Percentiles rank a stretch among this genome's conserved stretches.
Evolutionary conservation across 202 grass and related monocot genomes (phyloP).

Genomic region (Cymbopogon flexuosus): DNA sequence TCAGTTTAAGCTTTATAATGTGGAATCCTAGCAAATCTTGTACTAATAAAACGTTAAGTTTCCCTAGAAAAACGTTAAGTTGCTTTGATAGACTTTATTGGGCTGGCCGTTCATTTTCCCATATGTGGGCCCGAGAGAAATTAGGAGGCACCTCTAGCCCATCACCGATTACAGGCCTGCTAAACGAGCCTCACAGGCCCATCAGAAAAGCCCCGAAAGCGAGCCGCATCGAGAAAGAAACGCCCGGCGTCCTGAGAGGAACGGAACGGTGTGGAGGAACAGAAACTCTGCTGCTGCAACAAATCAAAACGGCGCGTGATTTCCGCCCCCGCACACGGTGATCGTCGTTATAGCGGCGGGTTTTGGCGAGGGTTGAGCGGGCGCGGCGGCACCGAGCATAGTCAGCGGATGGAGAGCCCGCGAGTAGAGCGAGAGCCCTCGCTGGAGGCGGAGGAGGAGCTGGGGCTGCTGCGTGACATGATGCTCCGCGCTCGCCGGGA

Average conservation of each 20-base stretch:
- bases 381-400: background rate
- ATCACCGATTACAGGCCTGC: background rate
- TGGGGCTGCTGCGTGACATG: constrained; percentile 9
- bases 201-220: background rate
- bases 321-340: background rate
- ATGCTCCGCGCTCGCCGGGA: constrained; percentile 6
- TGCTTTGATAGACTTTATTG: too few relatives aligned
- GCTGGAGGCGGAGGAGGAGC: background rate
- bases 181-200: background rate
- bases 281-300: background rate
- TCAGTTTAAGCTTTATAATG: too few relatives aligned
- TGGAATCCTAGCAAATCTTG: too few relatives aligned
- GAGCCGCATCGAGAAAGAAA: background rate
- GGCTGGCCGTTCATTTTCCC: too few relatives aligned
- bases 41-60: too few relatives aligned
- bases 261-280: background rate
- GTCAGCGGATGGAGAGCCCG: background rate
- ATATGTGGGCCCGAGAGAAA: background rate
- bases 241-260: background rate
- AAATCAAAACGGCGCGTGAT: background rate
- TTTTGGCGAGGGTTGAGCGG: background rate
- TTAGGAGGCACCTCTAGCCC: background rate
- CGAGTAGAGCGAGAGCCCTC: background rate
- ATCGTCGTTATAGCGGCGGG: background rate
- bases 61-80: too few relatives aligned